Percentiles rank a stretch among this genome's conserved stretches.
These are phyloP conservation scores for Serendipita vermifera DNA, from an alignment of 768 basidiomycete genomes.

Conservation along the genomic window DNA sequence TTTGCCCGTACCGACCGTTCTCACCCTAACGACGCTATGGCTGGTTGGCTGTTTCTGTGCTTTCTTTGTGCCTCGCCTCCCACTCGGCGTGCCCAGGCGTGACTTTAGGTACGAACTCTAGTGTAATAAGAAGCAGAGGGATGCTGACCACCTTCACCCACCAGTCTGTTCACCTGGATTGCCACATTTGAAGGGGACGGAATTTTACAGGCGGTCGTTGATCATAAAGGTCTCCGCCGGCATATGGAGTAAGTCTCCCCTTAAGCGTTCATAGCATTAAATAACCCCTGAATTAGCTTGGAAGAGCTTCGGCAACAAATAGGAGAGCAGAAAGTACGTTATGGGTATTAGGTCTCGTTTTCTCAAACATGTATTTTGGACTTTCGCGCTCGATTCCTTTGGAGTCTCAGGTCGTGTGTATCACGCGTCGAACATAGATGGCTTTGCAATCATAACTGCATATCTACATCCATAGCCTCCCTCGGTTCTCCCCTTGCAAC, in stretches of 20 bases:
- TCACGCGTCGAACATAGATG: too few relatives aligned
- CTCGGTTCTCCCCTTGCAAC: slow-evolving; percentile 69
- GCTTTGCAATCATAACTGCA: too few relatives aligned
- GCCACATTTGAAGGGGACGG: slow-evolving; percentile 4
- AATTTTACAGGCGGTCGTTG: neutral
- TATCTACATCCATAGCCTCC: slow-evolving; percentile 4
- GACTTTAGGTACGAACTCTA: neutral
- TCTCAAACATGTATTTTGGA: too few relatives aligned
- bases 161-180: slow-evolving; percentile 4
- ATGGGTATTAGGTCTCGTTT: neutral
- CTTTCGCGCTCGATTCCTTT: too few relatives aligned
- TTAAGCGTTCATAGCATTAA: neutral
- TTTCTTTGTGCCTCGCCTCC: neutral
- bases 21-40: neutral
- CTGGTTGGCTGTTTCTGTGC: neutral
- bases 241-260: slow-evolving; percentile 1
- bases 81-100: neutral
- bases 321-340: neutral
- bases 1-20: neutral
- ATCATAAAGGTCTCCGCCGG: neutral
- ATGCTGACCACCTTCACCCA: too few relatives aligned
- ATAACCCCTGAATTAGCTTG: neutral
- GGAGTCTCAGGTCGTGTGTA: too few relatives aligned
- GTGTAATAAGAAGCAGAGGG: too few relatives aligned
- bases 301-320: neutral